Conservation (phyloP, 2,329 filamentous ascomycete genomes). For the Raffaelea ambrosiae region DNA sequence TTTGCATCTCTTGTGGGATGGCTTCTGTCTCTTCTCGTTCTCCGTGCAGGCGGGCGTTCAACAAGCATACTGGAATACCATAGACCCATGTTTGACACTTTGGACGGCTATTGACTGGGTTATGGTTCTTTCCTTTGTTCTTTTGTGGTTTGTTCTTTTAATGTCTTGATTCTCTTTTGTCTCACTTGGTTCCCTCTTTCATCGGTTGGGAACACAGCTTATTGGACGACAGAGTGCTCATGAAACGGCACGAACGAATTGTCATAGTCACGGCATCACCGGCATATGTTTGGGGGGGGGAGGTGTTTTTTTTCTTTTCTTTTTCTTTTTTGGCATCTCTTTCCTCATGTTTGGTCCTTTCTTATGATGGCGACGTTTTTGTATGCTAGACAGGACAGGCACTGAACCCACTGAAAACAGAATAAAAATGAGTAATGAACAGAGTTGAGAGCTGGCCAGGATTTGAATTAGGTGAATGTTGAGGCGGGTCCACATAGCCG, state of each 20-base stretch:
- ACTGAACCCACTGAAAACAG: too few species aligned
- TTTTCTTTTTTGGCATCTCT: not conserved
- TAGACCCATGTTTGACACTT: not conserved
- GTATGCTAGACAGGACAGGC: not conserved
- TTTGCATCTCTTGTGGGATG: too few species aligned
- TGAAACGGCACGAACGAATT: not conserved
- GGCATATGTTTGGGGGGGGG: not conserved
- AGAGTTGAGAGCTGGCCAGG: not conserved
- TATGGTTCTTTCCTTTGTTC: not conserved
- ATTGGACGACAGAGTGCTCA: not conserved
- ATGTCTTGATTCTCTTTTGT: not conserved
- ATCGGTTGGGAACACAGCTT: too few species aligned
- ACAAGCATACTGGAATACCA: too few species aligned
- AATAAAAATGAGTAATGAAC: too few species aligned
- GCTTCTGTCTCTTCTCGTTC: too few species aligned
- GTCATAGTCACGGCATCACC: too few species aligned
- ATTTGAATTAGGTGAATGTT: too few species aligned
- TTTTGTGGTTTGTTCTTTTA: not conserved
- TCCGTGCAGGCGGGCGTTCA: too few species aligned
- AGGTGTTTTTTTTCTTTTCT: conserved; percentile 1
- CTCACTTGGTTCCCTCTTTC: not conserved
- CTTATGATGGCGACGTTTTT: not conserved
- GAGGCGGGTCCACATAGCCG: too few species aligned
- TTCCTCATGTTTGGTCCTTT: too few species aligned
- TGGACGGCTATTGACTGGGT: not conserved